A percentile compares a stretch with the other conserved stretches of the same genome.
Conservation (phyloP, 768 basidiomycete genomes). For the Amanita phalloides region DNA sequence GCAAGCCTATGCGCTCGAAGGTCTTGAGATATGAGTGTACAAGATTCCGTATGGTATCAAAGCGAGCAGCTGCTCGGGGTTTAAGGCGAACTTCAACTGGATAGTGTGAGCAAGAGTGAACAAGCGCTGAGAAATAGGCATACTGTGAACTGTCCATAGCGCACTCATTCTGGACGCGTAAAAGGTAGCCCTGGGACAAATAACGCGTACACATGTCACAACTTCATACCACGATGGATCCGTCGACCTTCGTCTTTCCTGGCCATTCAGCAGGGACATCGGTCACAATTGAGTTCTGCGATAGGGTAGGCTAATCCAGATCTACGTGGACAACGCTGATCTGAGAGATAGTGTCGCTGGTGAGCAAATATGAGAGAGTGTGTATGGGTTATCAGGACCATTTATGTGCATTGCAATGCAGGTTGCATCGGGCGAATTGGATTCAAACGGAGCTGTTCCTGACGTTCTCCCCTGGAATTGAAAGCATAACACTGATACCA, state of each 20-base stretch:
- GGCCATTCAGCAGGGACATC: slow-evolving; percentile 31
- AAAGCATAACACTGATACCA: slow-evolving; percentile 62
- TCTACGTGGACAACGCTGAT: not conserved
- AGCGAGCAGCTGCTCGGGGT: slow-evolving; percentile 55
- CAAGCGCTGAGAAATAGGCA: not conserved
- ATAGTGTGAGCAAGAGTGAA: slow-evolving; percentile 1
- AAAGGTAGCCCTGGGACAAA: slow-evolving; percentile 18
- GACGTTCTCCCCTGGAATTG: slow-evolving; percentile 74
- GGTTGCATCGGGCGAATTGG: slow-evolving; percentile 92
- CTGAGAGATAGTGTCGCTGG: slow-evolving; percentile 62
- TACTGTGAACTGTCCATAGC: slow-evolving; percentile 63
- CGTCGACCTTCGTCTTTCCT: slow-evolving; percentile 48
- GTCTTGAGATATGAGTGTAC: slow-evolving; percentile 48
- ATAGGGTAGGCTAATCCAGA: slow-evolving; percentile 49
- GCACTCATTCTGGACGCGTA: not conserved
- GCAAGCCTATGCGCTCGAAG: slow-evolving; percentile 56
- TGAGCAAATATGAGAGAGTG: slow-evolving; percentile 19
- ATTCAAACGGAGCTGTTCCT: slow-evolving; percentile 86
- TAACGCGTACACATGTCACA: slow-evolving; percentile 36
- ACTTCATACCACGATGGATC: slow-evolving; percentile 7
- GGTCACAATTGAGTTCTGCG: slow-evolving; percentile 88
- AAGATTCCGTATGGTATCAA: slow-evolving; percentile 61
- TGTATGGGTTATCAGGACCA: not conserved
- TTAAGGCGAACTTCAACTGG: slow-evolving; percentile 80
- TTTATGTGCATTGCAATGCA: slow-evolving; percentile 16